Evolutionary conservation across 2,329 filamentous ascomycete genomes (phyloP), one percentile per base, ranked within the genome.

Genomic region (Kalaharituber pfeilii): DNA sequence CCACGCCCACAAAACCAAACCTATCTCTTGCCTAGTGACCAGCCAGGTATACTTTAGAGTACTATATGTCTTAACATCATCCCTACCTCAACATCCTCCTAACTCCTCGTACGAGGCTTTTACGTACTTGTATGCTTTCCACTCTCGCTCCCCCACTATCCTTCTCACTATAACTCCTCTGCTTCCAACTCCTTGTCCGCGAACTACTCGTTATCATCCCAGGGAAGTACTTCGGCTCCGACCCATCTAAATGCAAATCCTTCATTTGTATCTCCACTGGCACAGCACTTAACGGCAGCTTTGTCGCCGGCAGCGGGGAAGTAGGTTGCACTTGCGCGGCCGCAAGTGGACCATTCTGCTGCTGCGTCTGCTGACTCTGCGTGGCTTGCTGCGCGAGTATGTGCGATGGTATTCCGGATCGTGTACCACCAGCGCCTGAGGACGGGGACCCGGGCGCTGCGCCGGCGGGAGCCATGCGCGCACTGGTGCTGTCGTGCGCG

Each of bases 151-250:
- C 33, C 26, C 42, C 25, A 44, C 51, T 33, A 22, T 47, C 42
- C 53, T 49, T 36, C n/a, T 51, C 36, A 28, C 33, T 26, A 49
- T 22, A 27, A 25, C 20, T 52, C 24, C 18, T 30, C 30, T 25
- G 18, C 42, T 47, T 47, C 42, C 42, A 15, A 15, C 15, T 18
- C 13, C 42, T 47, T 11, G 42, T 47, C 22, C 42, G 18, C 42
- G 18, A 13, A 20, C 18, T 25, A 22, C 42, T 47, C 3, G 18
- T 18, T 51, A 64, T 60, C 30, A 62, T 60, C 13, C 61, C 62
- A 11, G 62, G 62, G 60, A 61, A 64, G 45, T 63, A 57, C 45
- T 60, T 56, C 11, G 62, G 62, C 47, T 64, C 62, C 9, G 57
- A 58, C 1, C 56, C 62, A 53, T 57, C 62, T 15, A 64, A 61